A percentile compares a stretch with the other conserved stretches of the same genome.
These are phyloP conservation scores for Fusarium illudens DNA, from an alignment of 2,329 filamentous ascomycete genomes.

Conservation along the genomic window DNA sequence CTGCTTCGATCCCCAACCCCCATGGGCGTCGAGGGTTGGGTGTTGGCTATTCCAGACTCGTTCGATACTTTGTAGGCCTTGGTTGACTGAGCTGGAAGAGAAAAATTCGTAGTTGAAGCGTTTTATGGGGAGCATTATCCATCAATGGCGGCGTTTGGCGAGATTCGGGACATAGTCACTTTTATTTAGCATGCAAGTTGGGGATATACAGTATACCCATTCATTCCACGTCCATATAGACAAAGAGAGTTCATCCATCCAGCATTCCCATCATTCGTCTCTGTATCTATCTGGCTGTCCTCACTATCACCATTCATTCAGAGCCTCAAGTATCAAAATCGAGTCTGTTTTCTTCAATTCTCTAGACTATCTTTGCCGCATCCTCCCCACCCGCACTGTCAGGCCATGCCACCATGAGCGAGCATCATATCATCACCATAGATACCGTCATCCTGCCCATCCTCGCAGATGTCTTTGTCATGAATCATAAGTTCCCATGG, in stretches of 20 bases:
- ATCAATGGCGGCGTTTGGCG: constrained; percentile 4
- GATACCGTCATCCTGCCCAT: not conserved
- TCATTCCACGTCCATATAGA: not conserved
- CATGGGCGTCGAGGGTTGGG: not conserved
- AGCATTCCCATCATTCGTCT: not conserved
- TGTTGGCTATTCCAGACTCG: not conserved
- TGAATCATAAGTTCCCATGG: constrained; percentile 9
- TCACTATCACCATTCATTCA: not conserved
- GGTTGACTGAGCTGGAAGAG: not conserved
- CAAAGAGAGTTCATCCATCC: not conserved
- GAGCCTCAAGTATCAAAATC: not conserved
- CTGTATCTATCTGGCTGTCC: not conserved
- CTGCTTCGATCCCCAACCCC: not conserved
- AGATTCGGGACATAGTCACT: not conserved
- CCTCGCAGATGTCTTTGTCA: not conserved
- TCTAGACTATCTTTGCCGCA: not conserved
- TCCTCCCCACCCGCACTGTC: not conserved
- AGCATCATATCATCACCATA: not conserved
- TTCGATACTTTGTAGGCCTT: not conserved
- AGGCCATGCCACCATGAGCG: not conserved
- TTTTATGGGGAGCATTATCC: not conserved
- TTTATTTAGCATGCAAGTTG: not conserved
- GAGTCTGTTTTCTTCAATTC: not conserved
- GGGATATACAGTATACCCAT: not conserved
- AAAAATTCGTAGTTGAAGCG: not conserved